Conservation (phyloP, 192 early-diverging fungal genomes). For the Thamnidium elegans region DNA sequence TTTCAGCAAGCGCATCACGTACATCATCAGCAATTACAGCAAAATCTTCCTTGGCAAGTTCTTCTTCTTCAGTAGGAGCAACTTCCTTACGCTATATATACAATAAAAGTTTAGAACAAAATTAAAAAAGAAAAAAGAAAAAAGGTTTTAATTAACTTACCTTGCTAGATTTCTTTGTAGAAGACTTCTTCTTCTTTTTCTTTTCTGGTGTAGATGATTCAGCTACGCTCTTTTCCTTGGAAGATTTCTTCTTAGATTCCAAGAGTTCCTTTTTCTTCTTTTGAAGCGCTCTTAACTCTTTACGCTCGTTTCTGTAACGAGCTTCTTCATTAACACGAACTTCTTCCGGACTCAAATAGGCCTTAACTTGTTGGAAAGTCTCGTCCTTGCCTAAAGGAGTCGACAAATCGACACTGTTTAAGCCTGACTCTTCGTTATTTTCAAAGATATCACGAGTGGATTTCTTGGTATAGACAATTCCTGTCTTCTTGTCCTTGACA, state of each 20-base stretch:
- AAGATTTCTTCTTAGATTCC: neutral
- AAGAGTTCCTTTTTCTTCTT: conserved; percentile 9
- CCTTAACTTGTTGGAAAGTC: conserved; percentile 48
- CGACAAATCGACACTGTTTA: conserved; percentile 51
- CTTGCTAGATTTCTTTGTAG: neutral
- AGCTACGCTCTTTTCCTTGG: neutral
- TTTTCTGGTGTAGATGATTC: neutral
- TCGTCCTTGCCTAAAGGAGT: conserved; percentile 54
- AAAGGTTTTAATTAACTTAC: neutral
- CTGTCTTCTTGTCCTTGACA: neutral
- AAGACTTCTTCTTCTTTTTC: conserved; percentile 22
- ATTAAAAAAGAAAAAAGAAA: neutral
- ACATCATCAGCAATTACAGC: conserved; percentile 10
- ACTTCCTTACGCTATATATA: too few relatives aligned
- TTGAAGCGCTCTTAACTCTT: conserved; percentile 15
- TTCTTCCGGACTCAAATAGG: conserved; percentile 57
- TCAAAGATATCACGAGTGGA: conserved; percentile 25
- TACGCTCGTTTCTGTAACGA: conserved; percentile 33
- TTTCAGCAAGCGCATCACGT: conserved; percentile 1
- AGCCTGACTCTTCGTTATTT: conserved; percentile 30
- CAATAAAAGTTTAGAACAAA: neutral
- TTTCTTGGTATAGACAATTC: conserved; percentile 19
- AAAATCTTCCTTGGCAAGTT: conserved; percentile 1
- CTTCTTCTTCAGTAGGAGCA: neutral
- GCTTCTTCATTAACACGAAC: conserved; percentile 47